These are phyloP conservation scores for Alopecurus myosuroides DNA, from an alignment of 176 grass and related monocot species.

Conservation along the genomic window DNA sequence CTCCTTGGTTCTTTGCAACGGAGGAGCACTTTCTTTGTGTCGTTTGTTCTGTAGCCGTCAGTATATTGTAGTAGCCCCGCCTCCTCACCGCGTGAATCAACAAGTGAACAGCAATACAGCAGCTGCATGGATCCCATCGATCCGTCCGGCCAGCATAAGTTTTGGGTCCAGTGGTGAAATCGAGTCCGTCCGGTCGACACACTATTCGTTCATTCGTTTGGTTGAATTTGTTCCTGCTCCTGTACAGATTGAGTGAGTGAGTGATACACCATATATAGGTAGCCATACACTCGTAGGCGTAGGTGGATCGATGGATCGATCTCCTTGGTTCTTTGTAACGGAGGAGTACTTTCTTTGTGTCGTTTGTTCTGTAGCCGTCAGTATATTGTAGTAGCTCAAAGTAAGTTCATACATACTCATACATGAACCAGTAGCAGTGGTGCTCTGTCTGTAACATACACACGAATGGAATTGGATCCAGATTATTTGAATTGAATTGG, in stretches of 20 bases:
- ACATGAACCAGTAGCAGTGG: constrained; percentile 3
- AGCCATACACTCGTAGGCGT: not conserved
- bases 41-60: constrained; percentile 5
- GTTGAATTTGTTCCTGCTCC: constrained; percentile 41
- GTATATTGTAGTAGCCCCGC: not conserved
- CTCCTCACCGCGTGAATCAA: constrained; percentile 51
- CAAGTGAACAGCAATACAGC: not conserved
- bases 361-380: constrained; percentile 5
- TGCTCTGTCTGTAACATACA: constrained; percentile 8
- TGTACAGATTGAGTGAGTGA: constrained; percentile 33
- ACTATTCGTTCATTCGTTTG: constrained; percentile 51
- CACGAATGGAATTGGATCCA: not conserved
- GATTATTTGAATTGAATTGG: constrained; percentile 6
- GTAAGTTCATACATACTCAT: constrained; percentile 7
- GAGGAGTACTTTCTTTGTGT: not conserved
- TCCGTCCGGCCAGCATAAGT: constrained; percentile 15
- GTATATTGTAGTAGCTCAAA: not conserved
- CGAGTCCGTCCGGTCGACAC: not conserved
- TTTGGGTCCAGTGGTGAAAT: constrained; percentile 19
- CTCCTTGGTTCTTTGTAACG: constrained; percentile 1
- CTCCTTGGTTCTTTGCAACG: constrained; percentile 1
- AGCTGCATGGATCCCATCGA: not conserved
- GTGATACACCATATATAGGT: not conserved
- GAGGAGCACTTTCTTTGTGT: not conserved
- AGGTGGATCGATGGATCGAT: not conserved